Conservation (phyloP, 371 early-diverging fungal genomes). For the Cokeromyces recurvatus region DNA sequence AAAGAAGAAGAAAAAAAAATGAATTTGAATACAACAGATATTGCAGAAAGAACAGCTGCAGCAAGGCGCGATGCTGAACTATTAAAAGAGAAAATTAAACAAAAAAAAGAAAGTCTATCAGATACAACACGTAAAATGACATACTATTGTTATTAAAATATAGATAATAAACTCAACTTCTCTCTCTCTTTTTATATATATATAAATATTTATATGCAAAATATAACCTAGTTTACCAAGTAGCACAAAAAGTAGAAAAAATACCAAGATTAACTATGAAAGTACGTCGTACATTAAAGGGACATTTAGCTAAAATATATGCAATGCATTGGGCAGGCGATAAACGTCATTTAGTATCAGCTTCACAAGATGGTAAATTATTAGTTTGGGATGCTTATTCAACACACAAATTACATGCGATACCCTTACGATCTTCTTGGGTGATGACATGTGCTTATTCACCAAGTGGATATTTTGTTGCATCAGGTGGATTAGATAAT, state of each 20-base stretch:
- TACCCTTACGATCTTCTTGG: constrained; percentile 97
- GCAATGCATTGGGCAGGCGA: constrained; percentile 98
- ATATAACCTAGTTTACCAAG: constrained; percentile 50
- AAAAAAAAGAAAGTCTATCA: constrained; percentile 83
- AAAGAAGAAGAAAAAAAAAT: too few species aligned
- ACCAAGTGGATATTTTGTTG: constrained; percentile 94
- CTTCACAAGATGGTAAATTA: constrained; percentile 98
- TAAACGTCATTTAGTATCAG: constrained; percentile 92
- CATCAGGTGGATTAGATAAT: constrained; percentile 98
- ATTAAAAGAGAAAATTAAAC: constrained; percentile 92
- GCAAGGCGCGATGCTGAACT: constrained; percentile 95
- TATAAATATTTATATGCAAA: too few species aligned
- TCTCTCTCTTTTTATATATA: too few species aligned
- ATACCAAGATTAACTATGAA: constrained; percentile 78
- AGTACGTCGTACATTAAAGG: constrained; percentile 81
- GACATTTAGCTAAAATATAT: constrained; percentile 98
- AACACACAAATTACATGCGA: constrained; percentile 96
- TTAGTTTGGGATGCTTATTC: constrained; percentile 98
- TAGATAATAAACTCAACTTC: too few species aligned
- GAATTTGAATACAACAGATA: constrained; percentile 46
- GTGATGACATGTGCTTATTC: constrained; percentile 99
- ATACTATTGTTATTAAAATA: too few species aligned
- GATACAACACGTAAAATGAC: constrained; percentile 83
- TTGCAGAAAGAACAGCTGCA: constrained; percentile 83
- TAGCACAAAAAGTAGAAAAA: constrained; percentile 50